Evolutionary conservation across 2,329 filamentous ascomycete genomes (phyloP).

Genomic region (Fusarium marasasianum): DNA sequence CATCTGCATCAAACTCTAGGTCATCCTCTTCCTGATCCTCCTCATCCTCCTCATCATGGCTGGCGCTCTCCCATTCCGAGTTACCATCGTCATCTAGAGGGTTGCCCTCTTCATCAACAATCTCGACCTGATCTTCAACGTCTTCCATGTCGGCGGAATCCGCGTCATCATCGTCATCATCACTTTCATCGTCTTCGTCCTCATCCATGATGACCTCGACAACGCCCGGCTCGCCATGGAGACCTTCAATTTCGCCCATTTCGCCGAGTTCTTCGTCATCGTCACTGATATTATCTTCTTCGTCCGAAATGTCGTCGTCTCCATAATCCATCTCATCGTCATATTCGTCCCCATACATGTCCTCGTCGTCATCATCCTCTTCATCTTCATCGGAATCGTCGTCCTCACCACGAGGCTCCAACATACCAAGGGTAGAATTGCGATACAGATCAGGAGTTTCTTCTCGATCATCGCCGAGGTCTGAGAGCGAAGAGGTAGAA

Average conservation of each 20-base stretch:
- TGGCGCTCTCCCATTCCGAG: conserved; percentile 69
- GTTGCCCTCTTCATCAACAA: conserved; percentile 71
- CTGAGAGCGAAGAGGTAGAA: conserved; percentile 88
- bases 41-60: conserved; percentile 62
- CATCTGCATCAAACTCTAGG: conserved; percentile 64
- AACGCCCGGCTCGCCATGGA: conserved; percentile 69
- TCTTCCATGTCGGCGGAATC: conserved; percentile 60
- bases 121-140: conserved; percentile 63
- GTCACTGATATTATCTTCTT: conserved; percentile 88
- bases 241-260: conserved; percentile 86
- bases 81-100: conserved; percentile 67
- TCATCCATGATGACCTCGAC: conserved; percentile 84
- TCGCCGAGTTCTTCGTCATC: conserved; percentile 85
- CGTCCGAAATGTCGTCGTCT: conserved; percentile 83
- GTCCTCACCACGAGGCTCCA: conserved; percentile 83
- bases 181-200: conserved; percentile 71
- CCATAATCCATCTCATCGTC: conserved; percentile 93
- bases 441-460: conserved; percentile 97
- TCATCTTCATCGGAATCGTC: conserved; percentile 83
- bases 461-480: conserved; percentile 85
- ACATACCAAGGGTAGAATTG: conserved; percentile 94
- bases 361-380: conserved; percentile 80
- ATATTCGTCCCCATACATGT: conserved; percentile 92
- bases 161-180: conserved; percentile 57
- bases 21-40: conserved; percentile 63